These are phyloP conservation scores for Starmerella potacharoeniae DNA, from an alignment of 805 yeast genomes.

Conservation along the genomic window DNA sequence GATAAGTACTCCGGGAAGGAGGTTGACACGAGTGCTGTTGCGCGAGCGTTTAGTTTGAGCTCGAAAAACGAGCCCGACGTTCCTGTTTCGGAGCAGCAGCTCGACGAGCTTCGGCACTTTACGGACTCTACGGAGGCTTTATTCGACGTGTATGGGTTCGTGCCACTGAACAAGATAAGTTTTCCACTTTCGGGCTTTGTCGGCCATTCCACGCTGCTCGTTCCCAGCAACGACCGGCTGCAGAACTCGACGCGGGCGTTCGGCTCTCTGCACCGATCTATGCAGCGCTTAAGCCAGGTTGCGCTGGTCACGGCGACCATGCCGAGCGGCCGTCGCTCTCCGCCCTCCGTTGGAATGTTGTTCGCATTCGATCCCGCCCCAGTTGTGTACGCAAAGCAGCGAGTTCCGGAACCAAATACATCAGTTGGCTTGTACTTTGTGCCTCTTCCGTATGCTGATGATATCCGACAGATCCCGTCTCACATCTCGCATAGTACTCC, in stretches of 20 bases:
- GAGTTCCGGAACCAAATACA: neutral
- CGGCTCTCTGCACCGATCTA: slow-evolving; percentile 51
- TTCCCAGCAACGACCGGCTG: slow-evolving; percentile 51
- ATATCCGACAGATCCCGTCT: slow-evolving; percentile 55
- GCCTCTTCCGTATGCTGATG: slow-evolving; percentile 63
- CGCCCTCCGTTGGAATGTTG: slow-evolving; percentile 30
- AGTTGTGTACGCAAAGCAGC: neutral
- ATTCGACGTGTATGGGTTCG: slow-evolving; percentile 29
- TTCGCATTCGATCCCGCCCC: slow-evolving; percentile 10
- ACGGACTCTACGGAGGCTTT: slow-evolving; percentile 31
- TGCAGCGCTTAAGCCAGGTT: slow-evolving; percentile 41
- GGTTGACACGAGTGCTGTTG: neutral
- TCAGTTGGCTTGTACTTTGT: slow-evolving; percentile 59
- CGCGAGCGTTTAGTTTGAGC: neutral
- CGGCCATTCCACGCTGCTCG: slow-evolving; percentile 48
- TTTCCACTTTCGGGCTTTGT: slow-evolving; percentile 35
- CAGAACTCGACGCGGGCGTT: slow-evolving; percentile 58
- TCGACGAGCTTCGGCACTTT: neutral
- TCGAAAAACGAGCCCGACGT: neutral
- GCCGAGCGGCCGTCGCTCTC: slow-evolving; percentile 16
- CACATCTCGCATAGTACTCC: slow-evolving; percentile 12
- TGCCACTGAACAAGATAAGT: slow-evolving; percentile 33
- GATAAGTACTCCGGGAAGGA: slow-evolving; percentile 9
- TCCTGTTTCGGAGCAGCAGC: neutral
- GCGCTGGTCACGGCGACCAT: slow-evolving; percentile 38